phyloP scores from a whole-genome alignment of 164 flowering plant genomes.

The Protea cynaroides region DNA sequence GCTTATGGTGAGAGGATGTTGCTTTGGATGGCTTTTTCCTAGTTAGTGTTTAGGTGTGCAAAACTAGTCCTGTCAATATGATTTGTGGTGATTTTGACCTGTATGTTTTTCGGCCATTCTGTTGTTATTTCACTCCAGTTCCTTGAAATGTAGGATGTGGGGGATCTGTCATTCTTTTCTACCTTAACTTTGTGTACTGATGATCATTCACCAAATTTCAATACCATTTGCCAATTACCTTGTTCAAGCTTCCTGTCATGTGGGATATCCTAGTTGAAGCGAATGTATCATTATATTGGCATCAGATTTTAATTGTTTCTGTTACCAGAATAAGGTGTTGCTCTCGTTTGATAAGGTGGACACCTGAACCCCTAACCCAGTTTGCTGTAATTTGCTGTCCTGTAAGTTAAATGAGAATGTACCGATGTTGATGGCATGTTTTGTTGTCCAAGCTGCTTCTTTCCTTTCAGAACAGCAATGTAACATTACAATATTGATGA shows the following conservation, averaged over 20 bases:
- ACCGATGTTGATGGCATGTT: slow-evolving; percentile 2
- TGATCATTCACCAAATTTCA: slow-evolving; percentile 14
- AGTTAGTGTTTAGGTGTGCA: slow-evolving; percentile 18
- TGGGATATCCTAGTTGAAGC: too few species aligned
- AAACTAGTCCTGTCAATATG: slow-evolving; percentile 16
- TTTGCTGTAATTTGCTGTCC: too few species aligned
- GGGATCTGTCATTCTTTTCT: slow-evolving; percentile 18
- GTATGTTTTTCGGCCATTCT: slow-evolving; percentile 1
- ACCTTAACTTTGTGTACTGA: slow-evolving; percentile 11
- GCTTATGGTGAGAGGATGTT: slow-evolving; percentile 6
- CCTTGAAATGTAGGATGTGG: slow-evolving; percentile 10
- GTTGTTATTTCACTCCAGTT: neutral
- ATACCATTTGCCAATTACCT: too few species aligned
- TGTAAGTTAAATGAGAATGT: too few species aligned
- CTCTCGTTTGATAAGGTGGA: too few species aligned
- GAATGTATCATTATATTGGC: too few species aligned
- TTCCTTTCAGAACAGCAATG: slow-evolving; percentile 1
- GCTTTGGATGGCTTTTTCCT: slow-evolving; percentile 6
- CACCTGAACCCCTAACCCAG: too few species aligned
- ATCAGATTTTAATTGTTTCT: too few species aligned
- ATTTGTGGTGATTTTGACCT: slow-evolving; percentile 6
- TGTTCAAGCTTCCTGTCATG: too few species aligned
- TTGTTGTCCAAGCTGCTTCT: too few species aligned
- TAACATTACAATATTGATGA: neutral
- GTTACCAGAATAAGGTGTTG: too few species aligned